phyloP scores from a whole-genome alignment of 139 green algal species.

The Chlamydomonas incerta region DNA sequence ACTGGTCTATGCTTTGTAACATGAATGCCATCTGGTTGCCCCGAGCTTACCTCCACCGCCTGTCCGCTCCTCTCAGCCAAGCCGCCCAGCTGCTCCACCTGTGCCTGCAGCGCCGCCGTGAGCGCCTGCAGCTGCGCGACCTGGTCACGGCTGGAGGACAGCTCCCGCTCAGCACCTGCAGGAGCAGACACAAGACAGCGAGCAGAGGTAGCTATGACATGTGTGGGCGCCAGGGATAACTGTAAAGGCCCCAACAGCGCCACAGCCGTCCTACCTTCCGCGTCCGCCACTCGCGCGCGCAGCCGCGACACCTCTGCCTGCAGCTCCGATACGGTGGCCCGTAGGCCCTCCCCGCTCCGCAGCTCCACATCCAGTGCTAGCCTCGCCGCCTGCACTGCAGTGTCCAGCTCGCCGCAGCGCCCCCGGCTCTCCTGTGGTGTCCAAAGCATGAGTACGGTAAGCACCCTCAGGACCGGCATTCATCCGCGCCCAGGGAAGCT shows the following conservation, averaged over 20 bases:
- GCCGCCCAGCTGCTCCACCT: not conserved
- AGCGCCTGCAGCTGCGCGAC: conserved; percentile 11
- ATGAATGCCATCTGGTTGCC: not conserved
- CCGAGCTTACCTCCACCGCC: not conserved
- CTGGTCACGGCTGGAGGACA: conserved; percentile 11
- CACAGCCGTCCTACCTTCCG: conserved; percentile 5
- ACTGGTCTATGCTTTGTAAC: too few species aligned
- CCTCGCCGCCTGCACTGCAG: not conserved
- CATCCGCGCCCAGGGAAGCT: too few species aligned
- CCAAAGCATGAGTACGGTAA: too few species aligned
- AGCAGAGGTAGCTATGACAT: too few species aligned
- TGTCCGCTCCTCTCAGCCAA: not conserved
- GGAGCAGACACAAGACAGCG: too few species aligned
- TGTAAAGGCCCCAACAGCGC: too few species aligned
- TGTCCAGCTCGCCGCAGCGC: conserved; percentile 18
- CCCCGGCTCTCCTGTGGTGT: too few species aligned
- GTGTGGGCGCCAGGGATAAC: too few species aligned
- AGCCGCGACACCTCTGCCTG: conserved; percentile 4
- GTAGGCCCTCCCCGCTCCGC: conserved; percentile 8
- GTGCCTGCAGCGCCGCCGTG: conserved; percentile 17
- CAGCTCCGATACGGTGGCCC: not conserved
- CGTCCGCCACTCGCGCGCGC: not conserved
- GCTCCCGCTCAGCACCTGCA: conserved; percentile 16
- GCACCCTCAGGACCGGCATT: too few species aligned
- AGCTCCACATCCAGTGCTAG: not conserved